Conservation (phyloP, 306 rosid genomes). For the Medicago arabica region DNA sequence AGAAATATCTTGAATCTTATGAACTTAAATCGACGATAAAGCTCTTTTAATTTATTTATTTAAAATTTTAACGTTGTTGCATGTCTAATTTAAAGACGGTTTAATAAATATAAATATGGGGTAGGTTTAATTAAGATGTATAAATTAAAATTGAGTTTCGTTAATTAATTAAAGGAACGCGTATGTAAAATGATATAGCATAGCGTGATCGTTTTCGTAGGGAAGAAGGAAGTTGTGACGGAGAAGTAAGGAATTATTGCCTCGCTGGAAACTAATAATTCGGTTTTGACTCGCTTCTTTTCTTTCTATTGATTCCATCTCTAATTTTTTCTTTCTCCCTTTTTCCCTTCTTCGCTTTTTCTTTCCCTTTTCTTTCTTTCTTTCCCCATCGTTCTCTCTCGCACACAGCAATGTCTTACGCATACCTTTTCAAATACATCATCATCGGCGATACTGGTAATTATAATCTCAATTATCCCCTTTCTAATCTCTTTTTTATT, state of each 20-base stretch:
- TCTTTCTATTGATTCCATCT: not conserved
- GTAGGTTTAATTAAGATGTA: too few species aligned
- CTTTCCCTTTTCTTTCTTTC: not conserved
- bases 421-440: conserved; percentile 96
- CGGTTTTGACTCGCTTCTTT: conserved; percentile 7
- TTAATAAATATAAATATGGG: too few species aligned
- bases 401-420: conserved; percentile 70
- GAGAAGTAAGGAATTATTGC: not conserved
- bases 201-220: conserved; percentile 6
- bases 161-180: too few species aligned
- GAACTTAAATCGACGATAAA: too few species aligned
- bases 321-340: not conserved
- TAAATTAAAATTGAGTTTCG: too few species aligned
- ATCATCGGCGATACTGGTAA: conserved; percentile 99
- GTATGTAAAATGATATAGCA: too few species aligned
- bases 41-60: too few species aligned
- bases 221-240: not conserved
- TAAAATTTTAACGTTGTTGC: too few species aligned
- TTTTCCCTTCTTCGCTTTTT: not conserved
- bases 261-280: not conserved
- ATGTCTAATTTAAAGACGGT: too few species aligned
- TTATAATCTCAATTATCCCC: not conserved
- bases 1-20: too few species aligned
- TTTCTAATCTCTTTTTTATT: conserved; percentile 18
- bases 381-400: not conserved